Conservation (phyloP, 1,139 yeast genomes). For the Pichia sp. region DNA sequence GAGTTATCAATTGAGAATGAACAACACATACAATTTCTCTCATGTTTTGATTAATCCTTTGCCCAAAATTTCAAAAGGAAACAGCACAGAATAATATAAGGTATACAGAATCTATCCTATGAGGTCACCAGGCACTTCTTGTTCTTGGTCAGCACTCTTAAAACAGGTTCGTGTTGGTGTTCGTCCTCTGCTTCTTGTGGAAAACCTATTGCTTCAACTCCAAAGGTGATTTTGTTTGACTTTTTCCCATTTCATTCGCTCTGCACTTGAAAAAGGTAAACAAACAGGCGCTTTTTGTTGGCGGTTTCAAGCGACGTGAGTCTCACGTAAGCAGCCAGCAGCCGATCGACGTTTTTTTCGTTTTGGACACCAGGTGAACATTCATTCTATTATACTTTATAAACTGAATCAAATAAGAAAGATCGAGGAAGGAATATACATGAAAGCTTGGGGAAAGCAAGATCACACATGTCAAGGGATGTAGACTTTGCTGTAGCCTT, state of each 20-base stretch:
- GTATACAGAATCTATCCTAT: not conserved
- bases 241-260: conserved; percentile 15
- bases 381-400: too few species aligned
- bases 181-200: not conserved
- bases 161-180: not conserved
- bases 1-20: not conserved
- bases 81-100: not conserved
- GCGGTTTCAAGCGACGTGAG: not conserved
- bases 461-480: conserved; percentile 38
- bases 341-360: not conserved
- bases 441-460: too few species aligned
- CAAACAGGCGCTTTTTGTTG: conserved; percentile 1
- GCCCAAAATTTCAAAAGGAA: not conserved
- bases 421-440: not conserved
- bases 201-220: not conserved
- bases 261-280: conserved; percentile 8
- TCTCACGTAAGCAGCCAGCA: not conserved
- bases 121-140: not conserved
- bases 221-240: conserved; percentile 7
- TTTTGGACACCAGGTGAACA: too few species aligned
- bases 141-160: not conserved
- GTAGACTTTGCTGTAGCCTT: conserved; percentile 49
- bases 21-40: conserved; percentile 22
- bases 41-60: conserved; percentile 8
- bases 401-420: not conserved